Evolutionary conservation across 1,284 basidiomycete genomes (phyloP).

Genomic region (Tilletia setariae): DNA sequence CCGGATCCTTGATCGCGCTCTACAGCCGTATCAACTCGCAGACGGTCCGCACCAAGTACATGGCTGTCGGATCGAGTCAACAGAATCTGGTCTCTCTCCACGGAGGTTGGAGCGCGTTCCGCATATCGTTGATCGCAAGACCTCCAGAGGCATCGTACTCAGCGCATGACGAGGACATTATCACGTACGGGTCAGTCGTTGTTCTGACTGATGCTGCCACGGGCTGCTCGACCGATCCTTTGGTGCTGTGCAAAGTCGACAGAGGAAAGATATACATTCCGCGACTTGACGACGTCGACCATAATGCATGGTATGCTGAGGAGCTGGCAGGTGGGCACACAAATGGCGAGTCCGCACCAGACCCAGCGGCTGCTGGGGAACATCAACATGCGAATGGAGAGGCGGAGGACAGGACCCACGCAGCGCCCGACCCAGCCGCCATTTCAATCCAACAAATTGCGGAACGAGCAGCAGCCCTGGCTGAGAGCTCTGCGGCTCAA

Average conservation of each 20-base stretch:
- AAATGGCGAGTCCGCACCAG: background rate
- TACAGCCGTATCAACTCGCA: constrained; percentile 97
- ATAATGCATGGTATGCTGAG: background rate
- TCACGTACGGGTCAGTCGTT: constrained; percentile 87
- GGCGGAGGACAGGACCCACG: background rate
- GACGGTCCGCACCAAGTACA: constrained; percentile 93
- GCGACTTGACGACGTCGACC: constrained; percentile 21
- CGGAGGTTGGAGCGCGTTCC: constrained; percentile 86
- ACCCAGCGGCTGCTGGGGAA: no score
- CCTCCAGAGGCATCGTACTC: constrained; percentile 39
- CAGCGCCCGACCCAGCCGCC: background rate
- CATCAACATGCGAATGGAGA: no score
- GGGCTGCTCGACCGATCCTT: constrained; percentile 77
- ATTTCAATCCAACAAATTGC: constrained; percentile 8
- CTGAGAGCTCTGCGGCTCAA: constrained; percentile 3
- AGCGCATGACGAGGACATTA: constrained; percentile 50
- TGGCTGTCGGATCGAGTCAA: constrained; percentile 67
- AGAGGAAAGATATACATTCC: constrained; percentile 66
- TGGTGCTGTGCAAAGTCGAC: constrained; percentile 87
- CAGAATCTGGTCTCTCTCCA: constrained; percentile 76
- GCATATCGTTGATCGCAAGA: constrained; percentile 64
- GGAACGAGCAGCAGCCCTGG: constrained; percentile 3
- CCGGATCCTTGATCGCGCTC: constrained; percentile 83
- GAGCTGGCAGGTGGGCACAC: background rate
- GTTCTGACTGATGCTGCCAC: constrained; percentile 77